Conservation (phyloP, 2,329 filamentous ascomycete species). For the Furcasterigmium furcatum region DNA sequence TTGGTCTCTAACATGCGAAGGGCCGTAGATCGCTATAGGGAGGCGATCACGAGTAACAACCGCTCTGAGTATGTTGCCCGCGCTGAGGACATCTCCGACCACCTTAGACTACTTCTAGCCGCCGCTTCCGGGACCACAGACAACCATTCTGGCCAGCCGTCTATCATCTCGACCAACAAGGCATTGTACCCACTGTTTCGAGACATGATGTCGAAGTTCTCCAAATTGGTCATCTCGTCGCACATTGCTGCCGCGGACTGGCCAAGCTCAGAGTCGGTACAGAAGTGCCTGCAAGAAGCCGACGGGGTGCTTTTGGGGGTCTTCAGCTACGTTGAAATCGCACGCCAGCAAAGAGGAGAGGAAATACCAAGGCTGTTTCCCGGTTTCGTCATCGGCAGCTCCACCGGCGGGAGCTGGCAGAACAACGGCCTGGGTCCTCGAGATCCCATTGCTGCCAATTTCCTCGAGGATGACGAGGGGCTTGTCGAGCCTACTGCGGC, state of each 20-base stretch:
- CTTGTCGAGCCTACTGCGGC: constrained; percentile 66
- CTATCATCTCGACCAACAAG: constrained; percentile 99
- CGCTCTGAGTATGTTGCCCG: constrained; percentile 88
- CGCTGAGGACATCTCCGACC: constrained; percentile 98
- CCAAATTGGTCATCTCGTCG: constrained; percentile 96
- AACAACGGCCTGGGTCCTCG: constrained; percentile 63
- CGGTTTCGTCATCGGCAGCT: constrained; percentile 86
- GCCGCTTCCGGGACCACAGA: constrained; percentile 96
- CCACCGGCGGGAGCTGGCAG: constrained; percentile 83
- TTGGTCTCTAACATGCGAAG: constrained; percentile 91
- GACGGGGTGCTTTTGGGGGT: constrained; percentile 93
- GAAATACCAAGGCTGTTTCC: constrained; percentile 90
- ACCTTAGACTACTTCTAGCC: constrained; percentile 87
- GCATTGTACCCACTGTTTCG: constrained; percentile 94
- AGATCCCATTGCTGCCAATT: constrained; percentile 76
- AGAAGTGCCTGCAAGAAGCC: constrained; percentile 96
- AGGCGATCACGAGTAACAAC: constrained; percentile 79
- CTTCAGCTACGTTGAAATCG: constrained; percentile 94
- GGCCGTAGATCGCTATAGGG: constrained; percentile 84
- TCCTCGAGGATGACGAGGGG: constrained; percentile 79
- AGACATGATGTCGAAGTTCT: constrained; percentile 99
- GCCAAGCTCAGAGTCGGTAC: constrained; percentile 87
- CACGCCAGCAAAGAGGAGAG: constrained; percentile 87
- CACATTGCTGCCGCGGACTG: constrained; percentile 97
- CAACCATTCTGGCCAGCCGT: constrained; percentile 97